Evolutionary conservation across 208 protist species (phyloP), one percentile per base, ranked within the genome.

Genomic region (Crithidia fasciculata): DNA sequence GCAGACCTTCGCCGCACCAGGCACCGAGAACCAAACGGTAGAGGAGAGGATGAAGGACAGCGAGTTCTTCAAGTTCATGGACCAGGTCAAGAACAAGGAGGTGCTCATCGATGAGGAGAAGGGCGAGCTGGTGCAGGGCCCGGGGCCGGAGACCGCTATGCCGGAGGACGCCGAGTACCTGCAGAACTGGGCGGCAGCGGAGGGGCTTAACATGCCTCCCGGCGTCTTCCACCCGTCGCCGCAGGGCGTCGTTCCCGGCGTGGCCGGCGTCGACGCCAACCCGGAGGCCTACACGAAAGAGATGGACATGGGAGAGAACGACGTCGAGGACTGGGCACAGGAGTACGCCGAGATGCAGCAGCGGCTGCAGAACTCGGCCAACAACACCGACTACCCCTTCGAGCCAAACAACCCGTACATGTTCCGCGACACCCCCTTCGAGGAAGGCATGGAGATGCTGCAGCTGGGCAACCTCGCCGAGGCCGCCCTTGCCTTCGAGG

Each of bases 381-480:
- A 96, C 81, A 85, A 77, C 54, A 91, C 84, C 53, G 88, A 95
- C 72, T 97, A 97, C 76, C 88, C 91, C 19, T 96, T 97, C 71
- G 89, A 95, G 71, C 80, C 86, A 8, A 95, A 95, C 75, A 97
- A 97, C 78, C 86, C 88, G 65, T 96, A 97, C 80, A 60, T 94
- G 64, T 84, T 86, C 68, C 84, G 91, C 72, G 88, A 91, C 50
- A 80, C 85, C 8, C 86, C 93, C 7, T 90, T 92, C 65, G 63
- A 87, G 66, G 88, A 96, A 72, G 93, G 90, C 10, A 76, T 78
- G 63, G 78, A 85, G 64, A 85, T 97, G 80, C 82, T 96, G 37
- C 64, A 86, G 69, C 55, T 92, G 28, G 87, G 78, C 39, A 94
- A 90, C 74, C 81, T 97, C 8, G 82, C 93, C n/a, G 91, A 96